Conservation (phyloP, 345 rosid species). For the Cardamine occulta region DNA sequence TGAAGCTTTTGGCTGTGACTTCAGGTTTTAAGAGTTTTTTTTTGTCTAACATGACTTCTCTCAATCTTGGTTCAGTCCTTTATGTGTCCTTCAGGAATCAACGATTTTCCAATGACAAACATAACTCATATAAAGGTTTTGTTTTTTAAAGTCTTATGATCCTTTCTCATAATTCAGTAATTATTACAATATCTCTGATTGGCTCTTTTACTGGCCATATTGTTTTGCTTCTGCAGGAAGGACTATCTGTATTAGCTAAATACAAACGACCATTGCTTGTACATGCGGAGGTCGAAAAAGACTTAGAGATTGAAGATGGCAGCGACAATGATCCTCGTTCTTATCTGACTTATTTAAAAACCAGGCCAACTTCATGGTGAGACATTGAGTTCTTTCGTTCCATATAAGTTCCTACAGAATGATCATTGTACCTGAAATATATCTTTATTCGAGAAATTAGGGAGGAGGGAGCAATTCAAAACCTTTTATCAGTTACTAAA, state of each 20-base stretch:
- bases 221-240: conserved; percentile 63
- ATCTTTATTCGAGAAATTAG: conserved; percentile 45
- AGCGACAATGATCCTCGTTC: conserved; percentile 57
- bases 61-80: conserved; percentile 67
- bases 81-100: conserved; percentile 97
- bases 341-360: conserved; percentile 78
- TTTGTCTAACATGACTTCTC: conserved; percentile 29
- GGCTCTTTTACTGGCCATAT: neutral
- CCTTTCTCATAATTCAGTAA: neutral
- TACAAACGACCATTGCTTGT: conserved; percentile 89
- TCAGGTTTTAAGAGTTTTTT: neutral
- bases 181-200: neutral
- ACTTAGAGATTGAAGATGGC: conserved; percentile 48
- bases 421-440: conserved; percentile 8
- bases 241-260: conserved; percentile 76
- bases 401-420: neutral
- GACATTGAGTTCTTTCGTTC: conserved; percentile 25
- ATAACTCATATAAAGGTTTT: conserved; percentile 82
- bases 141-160: conserved; percentile 7
- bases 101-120: conserved; percentile 96
- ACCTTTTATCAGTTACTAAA: conserved; percentile 66
- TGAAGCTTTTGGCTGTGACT: neutral
- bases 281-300: conserved; percentile 77
- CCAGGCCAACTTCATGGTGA: conserved; percentile 85
- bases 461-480: conserved; percentile 89